phyloP scores from a whole-genome alignment of 306 rosid species.

The Fagus sylvatica region DNA sequence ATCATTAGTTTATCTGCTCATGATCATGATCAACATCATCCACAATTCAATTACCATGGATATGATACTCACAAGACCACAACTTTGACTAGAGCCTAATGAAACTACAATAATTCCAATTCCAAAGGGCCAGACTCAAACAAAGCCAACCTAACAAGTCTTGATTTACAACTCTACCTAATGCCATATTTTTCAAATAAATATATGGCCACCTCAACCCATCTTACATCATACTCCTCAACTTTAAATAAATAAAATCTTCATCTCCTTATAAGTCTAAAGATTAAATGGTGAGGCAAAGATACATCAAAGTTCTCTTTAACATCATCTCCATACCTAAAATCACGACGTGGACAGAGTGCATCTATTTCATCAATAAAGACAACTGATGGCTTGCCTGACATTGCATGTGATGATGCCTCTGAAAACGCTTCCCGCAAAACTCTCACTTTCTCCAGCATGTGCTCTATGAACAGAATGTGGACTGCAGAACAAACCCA shows the following conservation, averaged over 20 bases:
- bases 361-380: conserved; percentile 91
- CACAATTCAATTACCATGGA: background rate
- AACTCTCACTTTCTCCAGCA: conserved; percentile 80
- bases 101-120: background rate
- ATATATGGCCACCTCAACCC: background rate
- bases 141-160: background rate
- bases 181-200: background rate
- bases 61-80: conserved; percentile 1
- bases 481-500: conserved; percentile 57
- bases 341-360: conserved; percentile 82
- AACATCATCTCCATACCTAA: conserved; percentile 44
- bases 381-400: conserved; percentile 68
- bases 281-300: conserved; percentile 19
- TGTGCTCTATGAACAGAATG: conserved; percentile 71
- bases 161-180: background rate
- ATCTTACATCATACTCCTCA: background rate
- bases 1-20: background rate
- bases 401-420: conserved; percentile 61
- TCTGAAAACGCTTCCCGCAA: conserved; percentile 76
- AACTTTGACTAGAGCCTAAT: background rate
- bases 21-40: conserved; percentile 2
- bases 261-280: background rate
- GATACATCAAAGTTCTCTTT: background rate
- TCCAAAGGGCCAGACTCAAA: conserved; percentile 1
- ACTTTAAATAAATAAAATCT: background rate